phyloP scores from a whole-genome alignment of 176 grass and related monocot genomes.

The Eleusine coracana region DNA sequence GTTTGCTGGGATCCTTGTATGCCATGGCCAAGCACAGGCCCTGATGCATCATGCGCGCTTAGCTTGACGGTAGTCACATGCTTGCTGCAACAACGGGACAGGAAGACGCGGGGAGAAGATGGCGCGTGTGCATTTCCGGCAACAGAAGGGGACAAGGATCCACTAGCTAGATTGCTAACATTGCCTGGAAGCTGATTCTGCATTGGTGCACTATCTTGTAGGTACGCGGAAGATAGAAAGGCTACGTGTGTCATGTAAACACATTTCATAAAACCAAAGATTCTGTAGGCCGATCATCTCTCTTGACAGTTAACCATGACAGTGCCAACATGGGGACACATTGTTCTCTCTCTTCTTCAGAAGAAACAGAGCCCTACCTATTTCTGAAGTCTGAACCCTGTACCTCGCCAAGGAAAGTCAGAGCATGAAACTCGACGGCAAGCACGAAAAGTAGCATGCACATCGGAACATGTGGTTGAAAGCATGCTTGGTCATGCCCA shows the following conservation, averaged over 20 bases:
- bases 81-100: not conserved
- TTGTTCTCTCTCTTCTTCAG: not conserved
- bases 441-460: not conserved
- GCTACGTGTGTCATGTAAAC: not conserved
- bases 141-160: not conserved
- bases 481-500: not conserved
- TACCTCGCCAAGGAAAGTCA: not conserved
- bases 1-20: slow-evolving; percentile 1
- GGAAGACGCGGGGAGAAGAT: not conserved
- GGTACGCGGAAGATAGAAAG: not conserved
- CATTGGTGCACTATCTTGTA: not conserved
- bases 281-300: no score
- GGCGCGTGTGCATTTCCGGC: not conserved
- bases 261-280: no score
- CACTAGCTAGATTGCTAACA: not conserved
- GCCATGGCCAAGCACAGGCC: not conserved
- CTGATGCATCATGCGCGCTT: no score
- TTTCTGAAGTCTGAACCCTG: not conserved
- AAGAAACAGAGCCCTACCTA: not conserved
- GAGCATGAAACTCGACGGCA: not conserved
- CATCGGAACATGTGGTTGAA: not conserved
- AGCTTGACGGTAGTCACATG: no score
- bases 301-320: not conserved
- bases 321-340: not conserved
- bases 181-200: not conserved